Evolutionary conservation across 1,284 basidiomycete genomes (phyloP).

Genomic region (Flammula alnicola): DNA sequence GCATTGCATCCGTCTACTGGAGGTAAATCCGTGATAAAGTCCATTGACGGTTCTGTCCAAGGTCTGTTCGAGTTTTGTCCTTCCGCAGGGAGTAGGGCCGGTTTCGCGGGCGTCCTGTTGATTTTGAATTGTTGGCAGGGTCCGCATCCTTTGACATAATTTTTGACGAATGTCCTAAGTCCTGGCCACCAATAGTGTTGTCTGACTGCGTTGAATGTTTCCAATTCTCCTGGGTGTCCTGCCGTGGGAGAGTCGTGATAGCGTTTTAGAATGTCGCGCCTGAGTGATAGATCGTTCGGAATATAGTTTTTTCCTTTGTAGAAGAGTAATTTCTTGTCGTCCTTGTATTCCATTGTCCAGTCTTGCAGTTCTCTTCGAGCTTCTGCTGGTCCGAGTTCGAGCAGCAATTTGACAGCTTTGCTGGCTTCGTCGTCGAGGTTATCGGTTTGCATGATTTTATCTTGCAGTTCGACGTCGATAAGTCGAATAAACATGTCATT

Average conservation of each 20-base stretch:
- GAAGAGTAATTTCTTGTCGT: constrained; percentile 13
- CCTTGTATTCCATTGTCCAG: constrained; percentile 12
- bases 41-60: constrained; percentile 28
- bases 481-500: constrained; percentile 22
- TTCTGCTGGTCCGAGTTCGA: too few species aligned
- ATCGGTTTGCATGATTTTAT: constrained; percentile 25
- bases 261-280: constrained; percentile 4
- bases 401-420: not conserved
- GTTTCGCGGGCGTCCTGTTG: constrained; percentile 13
- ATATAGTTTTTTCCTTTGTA: constrained; percentile 17
- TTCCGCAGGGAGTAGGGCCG: constrained; percentile 21
- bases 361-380: not conserved
- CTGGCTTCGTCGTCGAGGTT: not conserved
- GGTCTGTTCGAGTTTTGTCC: constrained; percentile 19
- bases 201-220: constrained; percentile 14
- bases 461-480: constrained; percentile 5
- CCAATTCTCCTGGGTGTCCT: constrained; percentile 18
- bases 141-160: constrained; percentile 26
- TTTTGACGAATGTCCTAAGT: constrained; percentile 22
- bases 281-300: constrained; percentile 14
- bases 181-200: constrained; percentile 26
- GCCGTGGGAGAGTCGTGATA: constrained; percentile 3
- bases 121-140: constrained; percentile 20
- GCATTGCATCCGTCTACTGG: constrained; percentile 30
- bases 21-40: constrained; percentile 40